phyloP scores from a whole-genome alignment of 257 asterid species.

The Plantago major region DNA sequence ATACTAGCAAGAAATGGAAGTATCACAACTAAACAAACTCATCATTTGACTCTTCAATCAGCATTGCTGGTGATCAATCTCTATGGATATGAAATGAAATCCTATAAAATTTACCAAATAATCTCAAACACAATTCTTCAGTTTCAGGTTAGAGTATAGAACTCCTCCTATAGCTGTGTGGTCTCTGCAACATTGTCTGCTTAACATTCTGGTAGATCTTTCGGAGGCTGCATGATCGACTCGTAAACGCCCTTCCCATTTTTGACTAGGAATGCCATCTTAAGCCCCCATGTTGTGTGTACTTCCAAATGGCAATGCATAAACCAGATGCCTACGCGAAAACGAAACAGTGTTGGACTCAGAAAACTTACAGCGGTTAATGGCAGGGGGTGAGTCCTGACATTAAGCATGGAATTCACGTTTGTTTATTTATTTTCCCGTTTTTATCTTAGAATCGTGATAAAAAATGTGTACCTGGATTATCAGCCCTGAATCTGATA shows the following conservation, averaged over 20 bases:
- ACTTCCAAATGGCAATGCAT: conserved; percentile 76
- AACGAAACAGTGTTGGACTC: background rate
- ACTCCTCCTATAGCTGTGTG: background rate
- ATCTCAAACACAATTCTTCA: background rate
- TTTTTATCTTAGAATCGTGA: too few species aligned
- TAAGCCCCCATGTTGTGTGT: conserved; percentile 80
- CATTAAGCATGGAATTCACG: too few species aligned
- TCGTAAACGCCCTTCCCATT: conserved; percentile 55
- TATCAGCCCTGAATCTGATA: conserved; percentile 64
- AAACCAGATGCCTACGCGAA: conserved; percentile 63
- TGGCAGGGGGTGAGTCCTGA: too few species aligned
- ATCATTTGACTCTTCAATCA: too few species aligned
- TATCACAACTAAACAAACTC: too few species aligned
- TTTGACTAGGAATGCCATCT: conserved; percentile 73
- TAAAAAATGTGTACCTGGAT: conserved; percentile 45
- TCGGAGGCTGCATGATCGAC: conserved; percentile 59
- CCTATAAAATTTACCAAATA: background rate
- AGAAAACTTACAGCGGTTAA: too few species aligned
- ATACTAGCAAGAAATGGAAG: too few species aligned
- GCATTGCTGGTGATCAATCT: too few species aligned
- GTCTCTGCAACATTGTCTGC: background rate
- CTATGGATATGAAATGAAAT: too few species aligned
- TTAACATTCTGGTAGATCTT: conserved; percentile 65
- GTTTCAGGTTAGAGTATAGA: background rate
- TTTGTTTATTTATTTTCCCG: too few species aligned